Base-by-base conservation (phyloP, 164 flowering plant species). In the Cinnamomum micranthum region DNA sequence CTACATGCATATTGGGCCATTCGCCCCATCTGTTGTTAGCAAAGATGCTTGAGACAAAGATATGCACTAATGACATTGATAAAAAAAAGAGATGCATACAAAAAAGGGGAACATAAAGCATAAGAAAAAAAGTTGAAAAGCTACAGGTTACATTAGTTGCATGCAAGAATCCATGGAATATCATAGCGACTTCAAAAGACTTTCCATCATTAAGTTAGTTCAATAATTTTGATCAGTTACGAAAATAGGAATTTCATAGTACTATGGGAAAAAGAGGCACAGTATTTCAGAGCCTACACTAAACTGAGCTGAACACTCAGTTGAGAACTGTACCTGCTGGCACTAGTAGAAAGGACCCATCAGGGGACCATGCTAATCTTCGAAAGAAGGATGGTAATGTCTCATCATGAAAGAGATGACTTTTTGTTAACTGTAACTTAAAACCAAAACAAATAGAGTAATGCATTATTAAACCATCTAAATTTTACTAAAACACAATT, bases 301-400 rank as follows among this genome's bases (percentile, higher is more conserved):
- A 13, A 68, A 76, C 58, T n/a, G 71, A 24, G 71, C 24, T 20
- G 69, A 69, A 33, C 27, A 64, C 33, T n/a, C n/a, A 9, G 59
- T 52, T 59, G 4, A 62, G 75, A 31, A 77, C 47, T 73, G 65
- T 81, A 96, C 99, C 99, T 85, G 98, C 97, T 73, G 99, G 99
- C 27, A 83, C 95, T 69, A 96, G 77, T 76, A 96, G 83, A 87
- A 96, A 94, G 19, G 97, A 91, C 47, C 99, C 99, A 86, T 96
- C 99, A 74, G 97, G 97, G 6, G 99, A 92, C 99, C 99, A 96
- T 19, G 93, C 87, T 84, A 94, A 85, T 85, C 98, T 89, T 79
- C 99, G 87, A 83, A 96, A 96, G 85, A 96, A 94, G 78, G 99
- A 96, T 69, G 97, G 97, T 76, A 94, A 77, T 65, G 99, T 96